Evolutionary conservation across 176 grass and related monocot genomes (phyloP).

Genomic region (Rhipidocladum racemiflorum): DNA sequence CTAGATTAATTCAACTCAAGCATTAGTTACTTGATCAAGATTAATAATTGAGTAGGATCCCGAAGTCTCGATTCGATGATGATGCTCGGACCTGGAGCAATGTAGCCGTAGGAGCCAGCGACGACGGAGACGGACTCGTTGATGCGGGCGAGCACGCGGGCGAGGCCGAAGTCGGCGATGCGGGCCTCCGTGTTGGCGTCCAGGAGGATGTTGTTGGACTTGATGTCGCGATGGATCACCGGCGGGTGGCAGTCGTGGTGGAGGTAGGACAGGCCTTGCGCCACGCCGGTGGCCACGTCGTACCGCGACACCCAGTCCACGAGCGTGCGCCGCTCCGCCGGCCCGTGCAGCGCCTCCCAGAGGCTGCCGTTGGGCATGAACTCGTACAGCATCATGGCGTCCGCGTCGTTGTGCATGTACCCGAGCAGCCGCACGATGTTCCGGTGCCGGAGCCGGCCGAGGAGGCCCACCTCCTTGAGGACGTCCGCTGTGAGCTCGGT

Average conservation of each 20-base stretch:
- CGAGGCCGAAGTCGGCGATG: slow-evolving; percentile 90
- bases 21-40: not conserved
- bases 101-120: slow-evolving; percentile 93
- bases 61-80: not conserved
- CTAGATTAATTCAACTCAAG: not conserved
- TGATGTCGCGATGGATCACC: slow-evolving; percentile 92
- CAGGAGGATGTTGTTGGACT: slow-evolving; percentile 93
- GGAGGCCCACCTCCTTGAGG: slow-evolving; percentile 64
- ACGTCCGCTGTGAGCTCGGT: slow-evolving; percentile 41
- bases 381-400: slow-evolving; percentile 96
- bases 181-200: slow-evolving; percentile 74
- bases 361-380: slow-evolving; percentile 96
- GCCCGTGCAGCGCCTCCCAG: slow-evolving; percentile 85
- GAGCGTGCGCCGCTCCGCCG: slow-evolving; percentile 38
- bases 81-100: slow-evolving; percentile 62
- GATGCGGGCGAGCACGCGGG: slow-evolving; percentile 45
- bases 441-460: slow-evolving; percentile 79
- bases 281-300: slow-evolving; percentile 78
- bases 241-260: slow-evolving; percentile 95
- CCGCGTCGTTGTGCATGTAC: slow-evolving; percentile 70
- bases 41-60: not conserved
- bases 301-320: slow-evolving; percentile 79
- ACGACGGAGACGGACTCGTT: slow-evolving; percentile 74
- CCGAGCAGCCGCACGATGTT: slow-evolving; percentile 87
- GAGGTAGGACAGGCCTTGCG: slow-evolving; percentile 81